Evolutionary conservation across 768 basidiomycete species (phyloP).

Genomic region (Lentinula aciculospora): DNA sequence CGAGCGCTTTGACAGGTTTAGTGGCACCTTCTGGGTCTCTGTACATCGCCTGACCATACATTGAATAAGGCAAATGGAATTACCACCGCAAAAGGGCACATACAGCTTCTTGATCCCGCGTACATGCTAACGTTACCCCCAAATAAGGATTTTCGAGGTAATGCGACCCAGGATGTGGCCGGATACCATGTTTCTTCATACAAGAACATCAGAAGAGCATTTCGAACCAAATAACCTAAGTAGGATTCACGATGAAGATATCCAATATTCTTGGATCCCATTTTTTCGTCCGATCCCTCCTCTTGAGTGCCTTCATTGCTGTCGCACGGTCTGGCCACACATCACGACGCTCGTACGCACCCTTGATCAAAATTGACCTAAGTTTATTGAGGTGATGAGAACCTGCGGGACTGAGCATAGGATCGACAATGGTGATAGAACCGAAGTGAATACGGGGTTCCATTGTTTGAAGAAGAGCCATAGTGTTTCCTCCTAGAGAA

Average conservation of each 20-base stretch:
- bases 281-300: slow-evolving; percentile 24
- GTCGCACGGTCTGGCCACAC: slow-evolving; percentile 43
- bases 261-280: slow-evolving; percentile 55
- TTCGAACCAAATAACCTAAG: neutral
- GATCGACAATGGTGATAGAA: slow-evolving; percentile 57
- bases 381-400: slow-evolving; percentile 34
- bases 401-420: slow-evolving; percentile 52
- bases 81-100: slow-evolving; percentile 14
- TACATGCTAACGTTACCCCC: slow-evolving; percentile 50
- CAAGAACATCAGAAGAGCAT: neutral
- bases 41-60: slow-evolving; percentile 50
- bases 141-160: slow-evolving; percentile 25
- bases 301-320: slow-evolving; percentile 32
- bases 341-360: slow-evolving; percentile 45
- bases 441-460: slow-evolving; percentile 39
- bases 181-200: slow-evolving; percentile 41
- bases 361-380: slow-evolving; percentile 33
- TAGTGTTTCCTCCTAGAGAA: slow-evolving; percentile 60
- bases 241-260: slow-evolving; percentile 43
- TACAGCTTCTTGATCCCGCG: slow-evolving; percentile 58
- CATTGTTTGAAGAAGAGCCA: slow-evolving; percentile 49
- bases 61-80: neutral
- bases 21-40: slow-evolving; percentile 48
- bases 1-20: slow-evolving; percentile 44
- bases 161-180: slow-evolving; percentile 25